These are phyloP conservation scores for Globisporangium rhizosaccharum DNA, from an alignment of 352 stramenopile species.

Conservation along the genomic window DNA sequence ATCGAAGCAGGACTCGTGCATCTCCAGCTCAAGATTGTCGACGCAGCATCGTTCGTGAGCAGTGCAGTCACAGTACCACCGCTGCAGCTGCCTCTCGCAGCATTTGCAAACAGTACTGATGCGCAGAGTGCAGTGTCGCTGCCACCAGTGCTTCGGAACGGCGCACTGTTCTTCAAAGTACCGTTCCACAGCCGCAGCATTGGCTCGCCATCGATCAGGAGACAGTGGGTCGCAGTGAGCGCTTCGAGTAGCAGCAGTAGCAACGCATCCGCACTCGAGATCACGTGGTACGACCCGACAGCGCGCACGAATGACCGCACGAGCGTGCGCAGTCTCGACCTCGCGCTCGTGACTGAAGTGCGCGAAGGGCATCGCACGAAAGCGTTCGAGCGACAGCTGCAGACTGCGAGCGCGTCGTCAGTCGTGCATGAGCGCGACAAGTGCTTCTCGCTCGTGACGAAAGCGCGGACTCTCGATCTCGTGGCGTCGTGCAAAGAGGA, in stretches of 20 bases:
- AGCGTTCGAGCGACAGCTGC: slow-evolving; percentile 48
- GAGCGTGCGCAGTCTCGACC: slow-evolving; percentile 26
- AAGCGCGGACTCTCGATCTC: slow-evolving; percentile 59
- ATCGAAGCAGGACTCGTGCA: slow-evolving; percentile 42
- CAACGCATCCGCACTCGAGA: slow-evolving; percentile 18
- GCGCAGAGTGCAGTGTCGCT: slow-evolving; percentile 11
- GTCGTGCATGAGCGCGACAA: slow-evolving; percentile 39
- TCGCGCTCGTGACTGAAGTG: slow-evolving; percentile 50
- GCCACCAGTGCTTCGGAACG: slow-evolving; percentile 41
- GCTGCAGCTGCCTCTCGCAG: slow-evolving; percentile 23
- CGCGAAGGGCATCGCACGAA: slow-evolving; percentile 49
- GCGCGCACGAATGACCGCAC: slow-evolving; percentile 33
- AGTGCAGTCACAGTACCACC: slow-evolving; percentile 17
- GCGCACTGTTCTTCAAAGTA: slow-evolving; percentile 73
- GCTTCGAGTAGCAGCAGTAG: slow-evolving; percentile 1
- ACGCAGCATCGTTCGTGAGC: slow-evolving; percentile 18
- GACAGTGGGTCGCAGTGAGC: slow-evolving; percentile 62
- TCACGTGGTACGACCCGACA: slow-evolving; percentile 70
- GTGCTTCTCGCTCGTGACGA: slow-evolving; percentile 72
- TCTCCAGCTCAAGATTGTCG: slow-evolving; percentile 65
- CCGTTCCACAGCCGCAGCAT: slow-evolving; percentile 60
- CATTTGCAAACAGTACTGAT: neutral
- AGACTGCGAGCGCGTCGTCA: slow-evolving; percentile 26
- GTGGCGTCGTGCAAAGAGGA: slow-evolving; percentile 79
- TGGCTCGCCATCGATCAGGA: slow-evolving; percentile 22